Percentiles rank a stretch among this genome's conserved stretches.
These are phyloP conservation scores for Neophaeococcomyces mojaviensis DNA, from an alignment of 2,329 filamentous ascomycete species.

Conservation along the genomic window DNA sequence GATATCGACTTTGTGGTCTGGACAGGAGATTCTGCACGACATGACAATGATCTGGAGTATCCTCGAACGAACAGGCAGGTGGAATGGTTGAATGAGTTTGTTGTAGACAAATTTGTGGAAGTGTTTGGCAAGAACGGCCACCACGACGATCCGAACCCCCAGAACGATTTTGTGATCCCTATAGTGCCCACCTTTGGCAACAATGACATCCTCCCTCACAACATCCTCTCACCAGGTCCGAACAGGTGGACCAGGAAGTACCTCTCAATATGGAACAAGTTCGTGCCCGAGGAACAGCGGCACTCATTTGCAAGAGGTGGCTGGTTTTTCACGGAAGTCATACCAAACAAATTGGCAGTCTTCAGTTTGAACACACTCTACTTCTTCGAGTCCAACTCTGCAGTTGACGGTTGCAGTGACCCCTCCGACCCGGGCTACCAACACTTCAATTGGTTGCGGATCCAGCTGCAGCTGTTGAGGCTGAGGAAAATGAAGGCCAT, in stretches of 20 bases:
- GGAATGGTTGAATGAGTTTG: conserved; percentile 64
- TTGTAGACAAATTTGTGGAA: conserved; percentile 69
- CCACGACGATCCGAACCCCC: conserved; percentile 40
- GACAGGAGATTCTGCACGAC: conserved; percentile 84
- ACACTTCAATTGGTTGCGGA: conserved; percentile 91
- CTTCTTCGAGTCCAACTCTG: conserved; percentile 88
- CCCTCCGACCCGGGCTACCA: conserved; percentile 81
- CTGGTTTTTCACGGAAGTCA: conserved; percentile 90
- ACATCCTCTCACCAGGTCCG: conserved; percentile 78
- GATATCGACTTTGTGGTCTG: conserved; percentile 83
- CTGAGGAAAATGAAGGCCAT: conserved; percentile 87
- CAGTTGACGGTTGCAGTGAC: conserved; percentile 78
- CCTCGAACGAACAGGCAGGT: conserved; percentile 72
- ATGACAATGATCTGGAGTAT: conserved; percentile 76
- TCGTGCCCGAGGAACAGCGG: conserved; percentile 86
- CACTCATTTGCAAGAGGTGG: conserved; percentile 88
- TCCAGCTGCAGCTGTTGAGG: conserved; percentile 78
- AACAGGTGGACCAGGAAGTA: conserved; percentile 79
- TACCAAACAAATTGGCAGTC: conserved; percentile 75
- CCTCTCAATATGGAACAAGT: conserved; percentile 68
- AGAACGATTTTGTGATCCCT: conserved; percentile 61
- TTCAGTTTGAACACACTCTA: conserved; percentile 95
- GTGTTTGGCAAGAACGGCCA: conserved; percentile 57
- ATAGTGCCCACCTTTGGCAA: conserved; percentile 89
- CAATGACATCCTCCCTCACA: conserved; percentile 96